A percentile compares a stretch with the other conserved stretches of the same genome.
Conservation (phyloP, 1,284 basidiomycete species). For the Spongispora temasekensis region DNA sequence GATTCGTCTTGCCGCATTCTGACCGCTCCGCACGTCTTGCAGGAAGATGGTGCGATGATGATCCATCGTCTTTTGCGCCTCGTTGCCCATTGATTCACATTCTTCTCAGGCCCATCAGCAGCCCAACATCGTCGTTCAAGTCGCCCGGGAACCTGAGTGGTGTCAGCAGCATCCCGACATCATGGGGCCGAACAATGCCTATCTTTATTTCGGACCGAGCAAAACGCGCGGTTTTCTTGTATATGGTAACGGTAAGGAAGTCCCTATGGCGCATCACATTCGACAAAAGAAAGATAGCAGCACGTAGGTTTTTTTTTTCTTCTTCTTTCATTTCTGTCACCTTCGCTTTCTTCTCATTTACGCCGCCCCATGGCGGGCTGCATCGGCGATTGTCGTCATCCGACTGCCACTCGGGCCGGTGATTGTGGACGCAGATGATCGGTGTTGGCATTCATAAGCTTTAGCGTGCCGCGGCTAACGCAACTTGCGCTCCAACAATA, state of each 20-base stretch:
- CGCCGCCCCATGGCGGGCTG: neutral
- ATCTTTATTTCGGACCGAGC: constrained; percentile 70
- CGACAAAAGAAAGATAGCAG: constrained; percentile 58
- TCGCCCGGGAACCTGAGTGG: constrained; percentile 66
- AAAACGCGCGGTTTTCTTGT: constrained; percentile 59
- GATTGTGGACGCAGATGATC: neutral
- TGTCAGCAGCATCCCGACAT: constrained; percentile 61
- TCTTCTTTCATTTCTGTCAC: no score
- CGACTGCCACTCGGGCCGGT: neutral
- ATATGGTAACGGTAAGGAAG: constrained; percentile 62
- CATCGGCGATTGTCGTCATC: neutral
- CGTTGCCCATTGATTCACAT: neutral
- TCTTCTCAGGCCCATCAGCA: constrained; percentile 46
- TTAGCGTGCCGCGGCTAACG: neutral
- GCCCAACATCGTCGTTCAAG: constrained; percentile 61
- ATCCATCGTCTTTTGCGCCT: neutral
- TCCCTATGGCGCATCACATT: constrained; percentile 57
- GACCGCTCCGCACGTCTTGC: constrained; percentile 2
- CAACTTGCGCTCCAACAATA: constrained; percentile 27
- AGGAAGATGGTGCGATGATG: constrained; percentile 21
- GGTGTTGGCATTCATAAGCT: neutral
- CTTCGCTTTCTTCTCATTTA: neutral
- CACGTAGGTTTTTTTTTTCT: constrained; percentile 49
- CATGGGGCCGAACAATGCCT: constrained; percentile 71
- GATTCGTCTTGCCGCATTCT: neutral